phyloP scores from a whole-genome alignment of 2,329 filamentous ascomycete genomes.

The Lecanoromycetidae sp. region DNA sequence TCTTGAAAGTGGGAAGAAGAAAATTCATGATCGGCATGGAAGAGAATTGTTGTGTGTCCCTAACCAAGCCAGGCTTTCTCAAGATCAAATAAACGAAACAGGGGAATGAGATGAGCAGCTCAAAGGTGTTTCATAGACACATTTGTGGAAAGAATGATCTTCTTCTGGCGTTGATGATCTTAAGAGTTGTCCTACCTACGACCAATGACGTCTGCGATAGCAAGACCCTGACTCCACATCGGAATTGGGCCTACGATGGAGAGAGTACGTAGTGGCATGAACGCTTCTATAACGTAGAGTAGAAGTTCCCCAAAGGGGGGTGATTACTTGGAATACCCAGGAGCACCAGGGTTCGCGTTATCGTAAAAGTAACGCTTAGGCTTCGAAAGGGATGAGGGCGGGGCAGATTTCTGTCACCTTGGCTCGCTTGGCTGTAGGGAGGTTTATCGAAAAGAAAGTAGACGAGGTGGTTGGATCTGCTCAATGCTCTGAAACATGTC shows the following conservation, averaged over 20 bases:
- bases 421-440: no score
- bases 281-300: no score
- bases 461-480: no score
- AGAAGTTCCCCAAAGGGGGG: no score
- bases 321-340: no score
- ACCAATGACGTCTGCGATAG: background rate
- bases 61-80: background rate
- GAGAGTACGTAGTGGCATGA: background rate
- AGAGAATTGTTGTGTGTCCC: background rate
- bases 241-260: background rate
- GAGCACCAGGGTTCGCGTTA: no score
- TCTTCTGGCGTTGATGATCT: no score
- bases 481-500: no score
- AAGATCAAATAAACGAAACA: background rate
- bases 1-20: slow-evolving; percentile 1
- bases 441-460: background rate
- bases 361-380: no score
- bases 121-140: background rate
- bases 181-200: no score
- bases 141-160: background rate
- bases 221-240: background rate
- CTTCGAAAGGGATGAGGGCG: no score
- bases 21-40: background rate
- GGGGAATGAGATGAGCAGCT: background rate
- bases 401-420: no score